phyloP scores from a whole-genome alignment of 192 early-diverging fungal genomes.

The Neocallimastix lanati region DNA sequence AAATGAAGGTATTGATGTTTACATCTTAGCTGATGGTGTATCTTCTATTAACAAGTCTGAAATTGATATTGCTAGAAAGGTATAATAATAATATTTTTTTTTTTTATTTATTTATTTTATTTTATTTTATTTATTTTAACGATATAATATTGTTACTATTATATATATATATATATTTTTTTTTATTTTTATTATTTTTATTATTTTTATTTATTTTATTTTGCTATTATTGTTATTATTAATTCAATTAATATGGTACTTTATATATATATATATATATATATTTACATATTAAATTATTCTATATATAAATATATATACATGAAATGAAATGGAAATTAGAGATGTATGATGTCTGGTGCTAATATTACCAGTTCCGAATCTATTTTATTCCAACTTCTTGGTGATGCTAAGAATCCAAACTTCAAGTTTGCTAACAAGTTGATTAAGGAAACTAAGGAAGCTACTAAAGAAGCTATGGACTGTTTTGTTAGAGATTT shows the following conservation, averaged over 20 bases:
- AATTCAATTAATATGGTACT: too few species aligned
- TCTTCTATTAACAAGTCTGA: slow-evolving; percentile 72
- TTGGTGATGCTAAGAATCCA: slow-evolving; percentile 55
- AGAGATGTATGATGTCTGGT: slow-evolving; percentile 5
- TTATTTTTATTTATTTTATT: not conserved
- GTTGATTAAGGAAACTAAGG: slow-evolving; percentile 71
- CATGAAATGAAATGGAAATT: too few species aligned
- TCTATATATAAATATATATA: not conserved
- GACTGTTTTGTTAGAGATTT: slow-evolving; percentile 8
- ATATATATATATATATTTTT: not conserved
- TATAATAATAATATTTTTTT: slow-evolving; percentile 24
- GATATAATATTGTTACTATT: not conserved
- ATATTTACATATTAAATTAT: not conserved
- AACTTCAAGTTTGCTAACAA: slow-evolving; percentile 62
- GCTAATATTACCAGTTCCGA: slow-evolving; percentile 21
- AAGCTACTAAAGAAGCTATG: slow-evolving; percentile 20
- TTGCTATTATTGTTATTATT: too few species aligned
- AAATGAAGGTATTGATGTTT: slow-evolving; percentile 54
- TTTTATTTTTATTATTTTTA: not conserved
- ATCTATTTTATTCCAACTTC: slow-evolving; percentile 19
- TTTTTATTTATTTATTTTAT: too few species aligned
- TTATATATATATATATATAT: not conserved
- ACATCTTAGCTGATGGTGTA: slow-evolving; percentile 83
- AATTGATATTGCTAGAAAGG: slow-evolving; percentile 57
- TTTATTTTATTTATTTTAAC: not conserved